phyloP scores from a whole-genome alignment of 257 asterid genomes.

The Solanum neorickii region DNA sequence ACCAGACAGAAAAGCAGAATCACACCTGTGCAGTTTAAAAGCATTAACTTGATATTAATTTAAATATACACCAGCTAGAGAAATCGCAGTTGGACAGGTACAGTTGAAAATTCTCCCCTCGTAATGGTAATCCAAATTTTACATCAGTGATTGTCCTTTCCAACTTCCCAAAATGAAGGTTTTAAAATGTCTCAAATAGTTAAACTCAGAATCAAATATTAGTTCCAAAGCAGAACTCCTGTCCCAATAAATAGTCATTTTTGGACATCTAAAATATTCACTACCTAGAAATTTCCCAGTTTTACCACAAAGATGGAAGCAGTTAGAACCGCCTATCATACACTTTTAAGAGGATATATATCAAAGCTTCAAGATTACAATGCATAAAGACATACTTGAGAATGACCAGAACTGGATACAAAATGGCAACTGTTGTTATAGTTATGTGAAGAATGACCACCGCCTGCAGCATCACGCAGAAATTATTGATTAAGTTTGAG shows the following conservation, averaged over 20 bases:
- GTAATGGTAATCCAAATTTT: not conserved
- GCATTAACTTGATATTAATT: not conserved
- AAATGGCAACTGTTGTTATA: conserved; percentile 46
- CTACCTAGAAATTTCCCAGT: not conserved
- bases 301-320: not conserved
- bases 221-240: not conserved
- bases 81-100: not conserved
- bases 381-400: conserved; percentile 45
- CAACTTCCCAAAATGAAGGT: not conserved
- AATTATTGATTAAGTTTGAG: not conserved
- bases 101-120: not conserved
- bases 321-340: not conserved
- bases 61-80: not conserved
- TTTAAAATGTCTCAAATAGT: not conserved
- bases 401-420: conserved; percentile 83
- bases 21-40: conserved; percentile 57
- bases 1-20: conserved; percentile 89
- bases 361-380: not conserved
- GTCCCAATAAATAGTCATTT: not conserved
- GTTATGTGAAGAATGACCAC: conserved; percentile 56
- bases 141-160: not conserved
- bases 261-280: not conserved
- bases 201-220: not conserved
- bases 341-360: not conserved
- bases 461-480: conserved; percentile 40